These are phyloP conservation scores for Talaromyces ruber DNA, from an alignment of 495 filamentous ascomycete genomes.

Conservation along the genomic window DNA sequence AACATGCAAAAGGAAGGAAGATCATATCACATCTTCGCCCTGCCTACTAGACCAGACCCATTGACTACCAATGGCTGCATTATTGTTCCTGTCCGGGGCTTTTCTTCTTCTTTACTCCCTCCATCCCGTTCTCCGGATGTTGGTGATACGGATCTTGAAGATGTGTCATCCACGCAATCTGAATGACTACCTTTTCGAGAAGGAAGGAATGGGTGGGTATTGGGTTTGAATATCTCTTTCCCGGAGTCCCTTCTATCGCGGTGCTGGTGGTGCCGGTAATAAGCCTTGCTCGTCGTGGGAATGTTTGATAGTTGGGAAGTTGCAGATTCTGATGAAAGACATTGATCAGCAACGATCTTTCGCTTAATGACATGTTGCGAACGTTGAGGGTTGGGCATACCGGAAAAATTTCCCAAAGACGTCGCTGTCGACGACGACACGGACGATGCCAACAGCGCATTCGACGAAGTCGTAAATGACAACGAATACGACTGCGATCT, in stretches of 20 bases:
- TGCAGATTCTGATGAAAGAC: neutral
- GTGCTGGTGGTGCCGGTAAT: neutral
- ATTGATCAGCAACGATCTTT: neutral
- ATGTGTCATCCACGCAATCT: neutral
- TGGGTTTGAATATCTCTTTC: neutral
- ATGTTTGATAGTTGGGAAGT: neutral
- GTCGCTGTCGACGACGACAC: neutral
- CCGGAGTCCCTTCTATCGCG: neutral
- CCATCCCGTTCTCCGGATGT: neutral
- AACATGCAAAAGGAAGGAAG: neutral
- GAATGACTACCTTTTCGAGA: neutral
- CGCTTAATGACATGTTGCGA: neutral
- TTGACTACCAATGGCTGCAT: constrained; percentile 29
- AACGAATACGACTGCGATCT: neutral
- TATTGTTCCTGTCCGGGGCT: neutral
- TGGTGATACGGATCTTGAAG: neutral
- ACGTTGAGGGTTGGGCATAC: neutral
- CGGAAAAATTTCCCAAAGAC: neutral
- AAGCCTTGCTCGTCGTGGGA: neutral
- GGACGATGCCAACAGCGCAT: neutral
- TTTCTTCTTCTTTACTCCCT: neutral
- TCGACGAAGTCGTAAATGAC: neutral
- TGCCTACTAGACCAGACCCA: constrained; percentile 20
- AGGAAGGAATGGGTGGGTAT: neutral
- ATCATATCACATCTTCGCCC: neutral